These are phyloP conservation scores for Fusarium redolens DNA, from an alignment of 2,329 filamentous ascomycete species.

Conservation along the genomic window DNA sequence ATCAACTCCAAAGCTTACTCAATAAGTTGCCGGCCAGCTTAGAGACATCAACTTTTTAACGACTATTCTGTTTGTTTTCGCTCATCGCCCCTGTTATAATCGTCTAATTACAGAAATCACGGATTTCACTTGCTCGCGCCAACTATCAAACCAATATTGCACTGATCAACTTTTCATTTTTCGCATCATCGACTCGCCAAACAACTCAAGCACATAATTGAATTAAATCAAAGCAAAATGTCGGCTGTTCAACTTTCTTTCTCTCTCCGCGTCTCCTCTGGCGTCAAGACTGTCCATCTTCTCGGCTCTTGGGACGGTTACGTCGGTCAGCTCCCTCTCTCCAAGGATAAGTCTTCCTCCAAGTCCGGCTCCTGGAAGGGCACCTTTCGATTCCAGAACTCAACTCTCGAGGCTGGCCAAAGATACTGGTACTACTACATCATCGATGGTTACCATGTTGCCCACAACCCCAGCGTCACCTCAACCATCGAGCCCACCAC, in stretches of 20 bases:
- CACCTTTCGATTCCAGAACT: slow-evolving; percentile 93
- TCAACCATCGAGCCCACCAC: slow-evolving; percentile 96
- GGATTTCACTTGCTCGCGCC: slow-evolving; percentile 68
- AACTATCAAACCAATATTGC: slow-evolving; percentile 49
- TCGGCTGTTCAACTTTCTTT: slow-evolving; percentile 94
- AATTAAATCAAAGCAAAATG: slow-evolving; percentile 71
- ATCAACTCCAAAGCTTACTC: slow-evolving; percentile 29
- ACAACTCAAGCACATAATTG: slow-evolving; percentile 39
- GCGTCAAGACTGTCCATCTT: slow-evolving; percentile 97
- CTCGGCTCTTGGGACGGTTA: slow-evolving; percentile 99
- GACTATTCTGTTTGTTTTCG: slow-evolving; percentile 24
- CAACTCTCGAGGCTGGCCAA: slow-evolving; percentile 85
- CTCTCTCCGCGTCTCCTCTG: slow-evolving; percentile 92
- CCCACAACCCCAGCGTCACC: slow-evolving; percentile 91
- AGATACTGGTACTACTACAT: slow-evolving; percentile 99
- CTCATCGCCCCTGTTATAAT: slow-evolving; percentile 47
- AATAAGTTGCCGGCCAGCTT: slow-evolving; percentile 57
- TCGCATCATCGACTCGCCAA: slow-evolving; percentile 48
- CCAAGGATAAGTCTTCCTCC: slow-evolving; percentile 83
- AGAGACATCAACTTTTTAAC: slow-evolving; percentile 46
- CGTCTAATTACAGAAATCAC: slow-evolving; percentile 59
- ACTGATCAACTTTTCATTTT: slow-evolving; percentile 17
- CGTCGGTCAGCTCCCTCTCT: slow-evolving; percentile 90
- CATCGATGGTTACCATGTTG: slow-evolving; percentile 98
- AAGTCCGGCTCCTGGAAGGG: slow-evolving; percentile 95